phyloP scores from a whole-genome alignment of 768 basidiomycete species.

The Lentinula lateritia region DNA sequence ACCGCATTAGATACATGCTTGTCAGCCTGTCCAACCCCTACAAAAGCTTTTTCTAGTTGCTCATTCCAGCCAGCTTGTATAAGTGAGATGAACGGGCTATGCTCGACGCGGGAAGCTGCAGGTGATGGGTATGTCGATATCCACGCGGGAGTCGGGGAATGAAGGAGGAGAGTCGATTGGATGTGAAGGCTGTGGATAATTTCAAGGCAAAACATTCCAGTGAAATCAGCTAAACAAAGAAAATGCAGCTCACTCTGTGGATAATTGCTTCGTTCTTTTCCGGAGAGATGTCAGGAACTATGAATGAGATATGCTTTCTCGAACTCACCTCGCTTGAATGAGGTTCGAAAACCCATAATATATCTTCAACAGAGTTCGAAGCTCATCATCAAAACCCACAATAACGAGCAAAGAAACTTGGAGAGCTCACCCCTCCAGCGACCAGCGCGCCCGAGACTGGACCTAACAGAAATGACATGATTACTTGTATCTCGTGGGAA shows the following conservation, averaged over 20 bases:
- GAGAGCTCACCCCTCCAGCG: slow-evolving; percentile 52
- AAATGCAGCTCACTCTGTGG: slow-evolving; percentile 42
- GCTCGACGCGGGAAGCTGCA: slow-evolving; percentile 48
- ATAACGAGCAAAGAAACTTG: no score
- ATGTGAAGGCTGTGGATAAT: slow-evolving; percentile 36
- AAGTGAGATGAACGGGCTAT: slow-evolving; percentile 39
- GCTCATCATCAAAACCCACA: no score
- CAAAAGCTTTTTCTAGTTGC: slow-evolving; percentile 42
- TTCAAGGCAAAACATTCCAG: background rate
- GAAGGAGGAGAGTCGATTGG: slow-evolving; percentile 45
- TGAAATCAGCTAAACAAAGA: no score
- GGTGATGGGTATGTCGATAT: slow-evolving; percentile 29
- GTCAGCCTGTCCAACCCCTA: slow-evolving; percentile 41
- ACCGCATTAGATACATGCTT: slow-evolving; percentile 41
- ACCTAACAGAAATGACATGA: slow-evolving; percentile 39
- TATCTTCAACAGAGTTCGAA: slow-evolving; percentile 29
- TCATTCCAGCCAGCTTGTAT: slow-evolving; percentile 56
- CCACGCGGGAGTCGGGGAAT: slow-evolving; percentile 41
- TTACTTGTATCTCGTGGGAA: no score
- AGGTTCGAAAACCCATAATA: slow-evolving; percentile 70
- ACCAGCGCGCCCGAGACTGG: slow-evolving; percentile 67
- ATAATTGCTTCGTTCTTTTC: slow-evolving; percentile 32
- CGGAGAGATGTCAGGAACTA: slow-evolving; percentile 1
- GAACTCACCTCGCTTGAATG: slow-evolving; percentile 49
- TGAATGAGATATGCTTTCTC: background rate